phyloP scores from a whole-genome alignment of 2,329 filamentous ascomycete genomes.

The Monosporascus ibericus region DNA sequence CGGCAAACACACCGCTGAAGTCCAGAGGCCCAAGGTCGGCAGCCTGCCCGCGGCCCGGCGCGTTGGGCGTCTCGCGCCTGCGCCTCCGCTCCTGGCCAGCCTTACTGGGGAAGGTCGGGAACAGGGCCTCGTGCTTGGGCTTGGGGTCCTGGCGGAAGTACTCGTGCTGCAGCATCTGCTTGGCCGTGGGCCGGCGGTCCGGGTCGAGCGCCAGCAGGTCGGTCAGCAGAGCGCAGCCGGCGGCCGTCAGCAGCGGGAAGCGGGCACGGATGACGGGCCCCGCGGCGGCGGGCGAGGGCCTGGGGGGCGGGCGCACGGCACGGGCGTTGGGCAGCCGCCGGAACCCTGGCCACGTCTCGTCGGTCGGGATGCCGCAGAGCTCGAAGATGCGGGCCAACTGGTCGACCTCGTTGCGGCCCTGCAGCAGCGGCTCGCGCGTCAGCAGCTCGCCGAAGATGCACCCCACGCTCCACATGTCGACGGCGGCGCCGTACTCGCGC shows the following conservation, averaged over 20 bases:
- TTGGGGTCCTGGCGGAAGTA: constrained; percentile 89
- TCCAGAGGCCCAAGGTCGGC: constrained; percentile 51
- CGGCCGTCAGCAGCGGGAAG: constrained; percentile 75
- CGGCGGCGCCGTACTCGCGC: constrained; percentile 63
- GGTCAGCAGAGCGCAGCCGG: constrained; percentile 65
- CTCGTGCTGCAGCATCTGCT: constrained; percentile 67
- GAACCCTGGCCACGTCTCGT: constrained; percentile 81
- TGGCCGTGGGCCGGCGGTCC: constrained; percentile 60
- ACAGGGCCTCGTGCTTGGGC: constrained; percentile 85
- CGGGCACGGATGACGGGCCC: constrained; percentile 61
- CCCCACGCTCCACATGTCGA: constrained; percentile 95
- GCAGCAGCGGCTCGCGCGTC: constrained; percentile 73
- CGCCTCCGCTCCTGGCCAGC: constrained; percentile 83
- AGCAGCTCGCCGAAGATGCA: constrained; percentile 94
- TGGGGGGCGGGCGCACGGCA: constrained; percentile 62
- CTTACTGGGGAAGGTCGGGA: constrained; percentile 94
- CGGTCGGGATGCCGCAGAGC: constrained; percentile 79
- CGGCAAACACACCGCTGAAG: constrained; percentile 66
- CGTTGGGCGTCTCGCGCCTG: constrained; percentile 69
- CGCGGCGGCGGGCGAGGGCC: constrained; percentile 27
- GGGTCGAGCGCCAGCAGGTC: constrained; percentile 72
- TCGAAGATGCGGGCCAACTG: constrained; percentile 83
- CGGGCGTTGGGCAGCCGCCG: constrained; percentile 81
- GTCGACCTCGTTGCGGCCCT: constrained; percentile 89
- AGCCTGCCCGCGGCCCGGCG: constrained; percentile 70